phyloP scores from a whole-genome alignment of 805 yeast species.

The Pichia scutulata region DNA sequence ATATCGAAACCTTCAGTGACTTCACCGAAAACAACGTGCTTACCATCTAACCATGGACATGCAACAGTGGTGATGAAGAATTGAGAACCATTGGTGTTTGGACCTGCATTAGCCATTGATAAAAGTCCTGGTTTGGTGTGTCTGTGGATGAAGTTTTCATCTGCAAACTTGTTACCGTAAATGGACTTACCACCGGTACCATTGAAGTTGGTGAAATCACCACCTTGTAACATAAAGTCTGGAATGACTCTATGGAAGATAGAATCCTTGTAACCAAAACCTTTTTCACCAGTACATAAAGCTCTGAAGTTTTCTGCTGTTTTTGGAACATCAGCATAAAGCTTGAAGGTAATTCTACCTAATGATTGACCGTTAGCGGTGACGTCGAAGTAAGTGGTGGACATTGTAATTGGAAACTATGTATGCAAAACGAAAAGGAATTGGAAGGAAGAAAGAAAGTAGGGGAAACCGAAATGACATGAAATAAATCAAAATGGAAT shows the following conservation, averaged over 20 bases:
- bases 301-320: slow-evolving; percentile 79
- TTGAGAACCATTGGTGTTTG: slow-evolving; percentile 88
- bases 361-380: slow-evolving; percentile 32
- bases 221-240: slow-evolving; percentile 94
- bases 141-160: slow-evolving; percentile 61
- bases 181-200: slow-evolving; percentile 93
- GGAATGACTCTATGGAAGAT: slow-evolving; percentile 97
- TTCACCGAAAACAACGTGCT: slow-evolving; percentile 75
- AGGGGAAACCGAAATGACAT: too few species aligned
- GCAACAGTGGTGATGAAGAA: slow-evolving; percentile 80
- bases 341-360: slow-evolving; percentile 70
- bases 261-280: slow-evolving; percentile 79
- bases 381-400: slow-evolving; percentile 36
- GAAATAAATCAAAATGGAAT: too few species aligned
- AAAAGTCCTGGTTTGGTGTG: slow-evolving; percentile 77
- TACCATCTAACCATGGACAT: slow-evolving; percentile 73
- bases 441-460: neutral
- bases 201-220: slow-evolving; percentile 78
- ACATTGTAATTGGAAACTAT: slow-evolving; percentile 19
- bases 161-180: slow-evolving; percentile 56
- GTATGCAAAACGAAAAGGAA: neutral
- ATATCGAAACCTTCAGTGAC: slow-evolving; percentile 57
- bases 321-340: slow-evolving; percentile 85
- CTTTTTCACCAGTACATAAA: slow-evolving; percentile 86
- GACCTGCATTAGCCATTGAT: slow-evolving; percentile 92